These are phyloP conservation scores for Candida tibetensis DNA, from an alignment of 805 yeast genomes.

Conservation along the genomic window DNA sequence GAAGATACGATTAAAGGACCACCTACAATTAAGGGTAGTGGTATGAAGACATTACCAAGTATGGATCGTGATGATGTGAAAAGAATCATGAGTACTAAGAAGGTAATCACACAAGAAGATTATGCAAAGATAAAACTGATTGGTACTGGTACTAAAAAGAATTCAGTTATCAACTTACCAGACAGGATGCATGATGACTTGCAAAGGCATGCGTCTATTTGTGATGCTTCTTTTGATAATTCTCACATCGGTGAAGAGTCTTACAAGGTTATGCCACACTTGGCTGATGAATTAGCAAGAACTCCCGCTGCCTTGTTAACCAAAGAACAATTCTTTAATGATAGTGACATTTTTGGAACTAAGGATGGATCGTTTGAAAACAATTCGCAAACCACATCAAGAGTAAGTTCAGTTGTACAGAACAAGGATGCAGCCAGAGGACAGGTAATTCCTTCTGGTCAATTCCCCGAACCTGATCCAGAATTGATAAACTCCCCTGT, in stretches of 20 bases:
- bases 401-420: conserved; percentile 12
- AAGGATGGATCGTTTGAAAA: conserved; percentile 5
- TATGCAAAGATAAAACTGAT: conserved; percentile 33
- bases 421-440: conserved; percentile 5
- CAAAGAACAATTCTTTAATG: conserved; percentile 29
- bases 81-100: conserved; percentile 35
- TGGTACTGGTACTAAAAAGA: conserved; percentile 20
- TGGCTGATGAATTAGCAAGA: conserved; percentile 35
- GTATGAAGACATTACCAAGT: conserved; percentile 49
- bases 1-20: conserved; percentile 25
- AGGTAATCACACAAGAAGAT: conserved; percentile 40
- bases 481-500: conserved; percentile 23
- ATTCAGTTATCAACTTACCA: conserved; percentile 26
- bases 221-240: conserved; percentile 17
- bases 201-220: conserved; percentile 34
- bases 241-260: background rate
- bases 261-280: conserved; percentile 26
- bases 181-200: conserved; percentile 24
- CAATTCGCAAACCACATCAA: conserved; percentile 1
- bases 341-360: conserved; percentile 17
- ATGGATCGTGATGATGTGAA: conserved; percentile 47
- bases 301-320: conserved; percentile 29
- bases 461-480: conserved; percentile 36
- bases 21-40: conserved; percentile 43
- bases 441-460: conserved; percentile 3